These are phyloP conservation scores for Symbiodinium natans DNA, from an alignment of 73 alveolate genomes.

Conservation along the genomic window DNA sequence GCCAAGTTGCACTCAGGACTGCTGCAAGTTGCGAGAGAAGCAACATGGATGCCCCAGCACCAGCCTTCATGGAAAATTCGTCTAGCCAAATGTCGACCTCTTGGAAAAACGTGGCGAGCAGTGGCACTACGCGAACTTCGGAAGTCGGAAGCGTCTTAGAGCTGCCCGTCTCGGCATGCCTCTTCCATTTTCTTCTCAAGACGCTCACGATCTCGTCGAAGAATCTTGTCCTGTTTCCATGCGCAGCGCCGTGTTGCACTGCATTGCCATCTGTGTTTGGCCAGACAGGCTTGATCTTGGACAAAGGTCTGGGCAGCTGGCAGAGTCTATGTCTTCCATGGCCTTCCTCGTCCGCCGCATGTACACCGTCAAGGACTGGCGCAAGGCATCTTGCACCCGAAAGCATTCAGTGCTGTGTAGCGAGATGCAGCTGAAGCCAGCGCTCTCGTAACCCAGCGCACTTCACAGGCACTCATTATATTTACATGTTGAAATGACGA, in stretches of 20 bases:
- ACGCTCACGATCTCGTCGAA: conserved; percentile 70
- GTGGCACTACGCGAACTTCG: background rate
- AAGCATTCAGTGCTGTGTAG: too few species aligned
- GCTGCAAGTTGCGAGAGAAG: background rate
- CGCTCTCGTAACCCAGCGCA: too few species aligned
- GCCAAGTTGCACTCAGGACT: background rate
- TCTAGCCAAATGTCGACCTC: background rate
- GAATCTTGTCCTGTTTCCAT: conserved; percentile 41
- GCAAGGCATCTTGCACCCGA: conserved; percentile 13
- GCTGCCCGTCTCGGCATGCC: background rate
- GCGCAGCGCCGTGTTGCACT: too few species aligned
- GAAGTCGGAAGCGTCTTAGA: background rate
- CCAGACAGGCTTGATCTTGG: background rate
- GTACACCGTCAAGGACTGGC: conserved; percentile 77
- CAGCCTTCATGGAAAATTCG: background rate
- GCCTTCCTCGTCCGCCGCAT: conserved; percentile 84
- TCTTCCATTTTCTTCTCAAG: conserved; percentile 70
- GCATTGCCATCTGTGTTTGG: background rate
- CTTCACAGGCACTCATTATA: too few species aligned
- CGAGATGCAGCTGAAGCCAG: too few species aligned
- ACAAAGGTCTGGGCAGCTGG: background rate
- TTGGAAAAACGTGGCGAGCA: background rate
- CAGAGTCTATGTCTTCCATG: conserved; percentile 70
- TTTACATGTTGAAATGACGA: too few species aligned
- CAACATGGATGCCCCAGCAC: background rate